These are phyloP conservation scores for Pseudopediastrum boryanum DNA, from an alignment of 139 green algal species.

Conservation along the genomic window DNA sequence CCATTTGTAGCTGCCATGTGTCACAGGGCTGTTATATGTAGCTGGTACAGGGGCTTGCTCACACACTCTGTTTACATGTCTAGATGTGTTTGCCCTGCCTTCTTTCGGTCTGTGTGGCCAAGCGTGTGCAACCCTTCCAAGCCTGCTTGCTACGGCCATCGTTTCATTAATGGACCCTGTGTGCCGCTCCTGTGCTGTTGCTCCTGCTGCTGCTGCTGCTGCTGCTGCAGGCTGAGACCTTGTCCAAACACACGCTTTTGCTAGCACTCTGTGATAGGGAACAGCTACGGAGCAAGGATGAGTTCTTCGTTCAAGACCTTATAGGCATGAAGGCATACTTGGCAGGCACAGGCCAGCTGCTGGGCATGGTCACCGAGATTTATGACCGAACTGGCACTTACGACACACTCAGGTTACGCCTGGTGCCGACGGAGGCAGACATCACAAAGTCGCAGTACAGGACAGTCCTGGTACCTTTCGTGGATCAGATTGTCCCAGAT, in stretches of 20 bases:
- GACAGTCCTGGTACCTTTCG: constrained; percentile 32
- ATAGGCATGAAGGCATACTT: constrained; percentile 25
- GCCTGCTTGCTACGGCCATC: neutral
- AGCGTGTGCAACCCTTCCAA: too few species aligned
- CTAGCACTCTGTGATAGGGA: constrained; percentile 37
- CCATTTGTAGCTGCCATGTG: too few species aligned
- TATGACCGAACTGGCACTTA: constrained; percentile 22
- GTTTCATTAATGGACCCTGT: neutral
- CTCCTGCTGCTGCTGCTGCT: neutral
- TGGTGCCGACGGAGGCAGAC: constrained; percentile 18
- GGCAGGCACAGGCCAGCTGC: neutral
- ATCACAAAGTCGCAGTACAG: constrained; percentile 22
- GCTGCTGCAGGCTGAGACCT: constrained; percentile 9
- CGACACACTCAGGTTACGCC: constrained; percentile 23
- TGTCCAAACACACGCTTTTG: constrained; percentile 30
- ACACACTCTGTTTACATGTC: too few species aligned
- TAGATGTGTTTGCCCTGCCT: too few species aligned
- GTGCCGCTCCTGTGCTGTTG: neutral
- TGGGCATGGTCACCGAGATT: constrained; percentile 37
- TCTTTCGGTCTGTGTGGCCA: too few species aligned
- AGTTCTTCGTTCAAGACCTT: constrained; percentile 37
- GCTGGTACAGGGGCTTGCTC: too few species aligned
- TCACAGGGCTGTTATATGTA: too few species aligned
- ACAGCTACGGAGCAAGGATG: neutral
- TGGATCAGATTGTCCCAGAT: constrained; percentile 19